Evolutionary conservation across 768 basidiomycete genomes (phyloP).

Genomic region (Termitomyces sp.): DNA sequence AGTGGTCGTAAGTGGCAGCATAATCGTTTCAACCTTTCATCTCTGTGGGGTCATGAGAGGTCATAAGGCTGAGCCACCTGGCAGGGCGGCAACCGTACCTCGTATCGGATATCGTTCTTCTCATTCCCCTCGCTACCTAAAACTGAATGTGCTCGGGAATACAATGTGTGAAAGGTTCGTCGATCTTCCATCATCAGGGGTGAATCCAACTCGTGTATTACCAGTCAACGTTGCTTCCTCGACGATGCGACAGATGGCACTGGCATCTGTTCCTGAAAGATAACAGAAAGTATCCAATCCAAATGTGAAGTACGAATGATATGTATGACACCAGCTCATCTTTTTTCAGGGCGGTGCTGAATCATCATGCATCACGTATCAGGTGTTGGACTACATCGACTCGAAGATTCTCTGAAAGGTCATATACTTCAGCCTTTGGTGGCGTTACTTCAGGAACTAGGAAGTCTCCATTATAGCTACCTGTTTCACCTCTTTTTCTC

Average conservation of each 20-base stretch:
- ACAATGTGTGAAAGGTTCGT: not conserved
- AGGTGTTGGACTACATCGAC: not conserved
- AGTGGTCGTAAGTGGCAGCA: not conserved
- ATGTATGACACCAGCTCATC: not conserved
- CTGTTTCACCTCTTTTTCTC: not conserved
- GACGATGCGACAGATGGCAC: not conserved
- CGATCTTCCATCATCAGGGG: slow-evolving; percentile 1
- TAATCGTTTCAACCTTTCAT: not conserved
- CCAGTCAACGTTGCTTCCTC: not conserved
- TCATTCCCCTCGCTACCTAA: not conserved
- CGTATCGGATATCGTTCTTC: too few species aligned
- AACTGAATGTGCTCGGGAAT: not conserved
- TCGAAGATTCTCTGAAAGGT: not conserved
- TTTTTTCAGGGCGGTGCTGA: not conserved
- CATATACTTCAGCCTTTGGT: not conserved
- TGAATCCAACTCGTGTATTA: not conserved
- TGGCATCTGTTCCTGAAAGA: slow-evolving; percentile 4
- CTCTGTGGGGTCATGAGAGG: not conserved
- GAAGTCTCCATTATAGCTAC: not conserved
- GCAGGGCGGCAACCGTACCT: too few species aligned
- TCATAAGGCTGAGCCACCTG: not conserved
- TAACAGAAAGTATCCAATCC: not conserved
- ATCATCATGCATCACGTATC: too few species aligned
- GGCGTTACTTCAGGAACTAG: not conserved
- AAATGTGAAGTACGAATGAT: not conserved